A percentile compares a stretch with the other conserved stretches of the same genome.
phyloP scores from a whole-genome alignment of 768 basidiomycete genomes.

The Sporobolomyces phaffii region DNA sequence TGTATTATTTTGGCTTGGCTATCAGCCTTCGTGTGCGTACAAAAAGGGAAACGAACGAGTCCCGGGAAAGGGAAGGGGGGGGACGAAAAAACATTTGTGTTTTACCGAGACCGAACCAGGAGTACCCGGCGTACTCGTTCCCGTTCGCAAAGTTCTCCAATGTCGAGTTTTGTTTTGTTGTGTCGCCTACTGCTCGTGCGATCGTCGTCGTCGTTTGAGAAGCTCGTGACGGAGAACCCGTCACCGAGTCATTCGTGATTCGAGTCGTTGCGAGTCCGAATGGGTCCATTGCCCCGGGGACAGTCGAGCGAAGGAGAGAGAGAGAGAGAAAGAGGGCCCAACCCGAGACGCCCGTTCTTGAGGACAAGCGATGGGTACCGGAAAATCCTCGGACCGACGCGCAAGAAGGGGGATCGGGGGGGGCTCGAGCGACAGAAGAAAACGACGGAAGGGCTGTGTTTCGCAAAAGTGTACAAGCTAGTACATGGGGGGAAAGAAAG shows the following conservation, averaged over 20 bases:
- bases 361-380: too few relatives aligned
- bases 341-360: too few relatives aligned
- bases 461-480: constrained; percentile 10
- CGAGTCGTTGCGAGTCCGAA: too few relatives aligned
- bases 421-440: too few relatives aligned
- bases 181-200: background rate
- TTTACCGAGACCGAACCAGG: background rate
- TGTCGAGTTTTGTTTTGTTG: background rate
- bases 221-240: too few relatives aligned
- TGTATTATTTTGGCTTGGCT: background rate
- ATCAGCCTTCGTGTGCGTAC: background rate
- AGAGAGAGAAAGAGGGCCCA: background rate
- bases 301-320: background rate
- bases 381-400: too few relatives aligned
- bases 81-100: background rate
- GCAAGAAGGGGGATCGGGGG: too few relatives aligned
- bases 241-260: too few relatives aligned
- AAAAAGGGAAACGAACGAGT: too few relatives aligned
- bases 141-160: background rate
- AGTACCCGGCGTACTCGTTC: background rate
- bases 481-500: background rate
- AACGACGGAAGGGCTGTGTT: background rate
- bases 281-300: too few relatives aligned
- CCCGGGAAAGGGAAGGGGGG: too few relatives aligned
- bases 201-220: too few relatives aligned